Evolutionary conservation across 2,329 filamentous ascomycete genomes (phyloP), one percentile per base, ranked within the genome.

Genomic region (Orbilia oligospora): DNA sequence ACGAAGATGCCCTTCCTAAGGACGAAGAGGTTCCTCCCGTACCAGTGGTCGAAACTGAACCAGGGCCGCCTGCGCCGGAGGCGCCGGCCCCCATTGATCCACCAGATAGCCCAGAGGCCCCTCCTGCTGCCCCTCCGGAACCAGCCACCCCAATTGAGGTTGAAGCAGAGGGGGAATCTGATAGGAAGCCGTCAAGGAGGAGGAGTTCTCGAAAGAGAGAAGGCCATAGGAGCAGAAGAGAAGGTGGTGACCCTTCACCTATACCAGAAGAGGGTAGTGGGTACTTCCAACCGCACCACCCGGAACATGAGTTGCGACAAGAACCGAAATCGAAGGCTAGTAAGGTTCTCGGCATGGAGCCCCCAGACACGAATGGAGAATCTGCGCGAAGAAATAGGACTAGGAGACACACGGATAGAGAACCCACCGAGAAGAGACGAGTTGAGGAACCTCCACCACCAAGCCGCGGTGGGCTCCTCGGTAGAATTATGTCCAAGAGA

Each of bases 281-380:
- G 22, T 63, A 77, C 36, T 77, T 68, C 53, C 38, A 68, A 55
- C 27, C 58, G 4, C 61, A 56, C 30, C 73, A 77, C 44, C 22
- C 51, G 4, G 73, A 77, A 46, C 67, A 77, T 1, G 73, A 77
- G 9, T 41, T 71, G n/a, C 61, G 66, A n/a, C n/a, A n/a, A 22
- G 66, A 71, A 22, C 46, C 73, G 16, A 77, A 67, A 64, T 67
- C 73, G 20, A 77, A 77, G 24, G 73, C 73, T 18, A 77, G 41
- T 27, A 77, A 77, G 24, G 49, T 77, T 24, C 41, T 77, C 16
- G 73, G 73, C 24, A 68, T 77, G 18, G 73, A 77, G 6, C 24
- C 30, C 12, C 72, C 61, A 46, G 67, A 77, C 16, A 51, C 58
- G 14, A 77, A 77, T 58, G 73, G 73, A 49, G 73, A 77, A 0